A percentile compares a stretch with the other conserved stretches of the same genome.
These are phyloP conservation scores for Amanita jacksonii DNA, from an alignment of 768 basidiomycete genomes.

Conservation along the genomic window DNA sequence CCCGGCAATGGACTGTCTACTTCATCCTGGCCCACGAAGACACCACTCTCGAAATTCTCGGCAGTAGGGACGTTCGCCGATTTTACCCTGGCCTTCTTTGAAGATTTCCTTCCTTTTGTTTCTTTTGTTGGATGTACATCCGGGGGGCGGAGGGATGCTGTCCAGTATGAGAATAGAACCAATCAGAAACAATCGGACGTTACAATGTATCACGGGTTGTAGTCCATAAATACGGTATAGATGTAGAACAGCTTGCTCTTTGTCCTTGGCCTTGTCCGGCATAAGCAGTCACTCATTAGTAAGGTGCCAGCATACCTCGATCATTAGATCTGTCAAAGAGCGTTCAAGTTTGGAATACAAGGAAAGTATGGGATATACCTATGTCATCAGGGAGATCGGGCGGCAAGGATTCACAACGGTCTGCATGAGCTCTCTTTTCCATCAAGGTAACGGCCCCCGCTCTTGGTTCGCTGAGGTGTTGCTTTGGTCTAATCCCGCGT, in stretches of 20 bases:
- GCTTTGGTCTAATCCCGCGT: conserved; percentile 81
- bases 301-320: conserved; percentile 37
- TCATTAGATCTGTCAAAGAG: conserved; percentile 64
- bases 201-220: conserved; percentile 54
- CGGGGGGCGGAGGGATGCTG: conserved; percentile 36
- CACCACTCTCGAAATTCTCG: no score
- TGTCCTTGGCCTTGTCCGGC: conserved; percentile 65
- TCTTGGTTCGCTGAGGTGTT: conserved; percentile 88
- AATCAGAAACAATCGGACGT: not conserved
- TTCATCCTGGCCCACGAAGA: no score
- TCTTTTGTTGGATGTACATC: conserved; percentile 31
- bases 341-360: conserved; percentile 6
- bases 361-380: conserved; percentile 27
- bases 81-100: conserved; percentile 19
- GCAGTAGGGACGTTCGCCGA: no score
- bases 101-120: conserved; percentile 36
- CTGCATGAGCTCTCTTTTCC: conserved; percentile 82
- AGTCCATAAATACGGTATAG: conserved; percentile 71
- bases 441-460: conserved; percentile 74
- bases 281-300: not conserved
- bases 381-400: conserved; percentile 56
- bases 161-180: not conserved
- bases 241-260: conserved; percentile 90
- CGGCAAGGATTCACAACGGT: conserved; percentile 67
- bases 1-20: no score